Base-by-base conservation (phyloP, 1,284 basidiomycete genomes). In the Apiotrichum porosum region DNA sequence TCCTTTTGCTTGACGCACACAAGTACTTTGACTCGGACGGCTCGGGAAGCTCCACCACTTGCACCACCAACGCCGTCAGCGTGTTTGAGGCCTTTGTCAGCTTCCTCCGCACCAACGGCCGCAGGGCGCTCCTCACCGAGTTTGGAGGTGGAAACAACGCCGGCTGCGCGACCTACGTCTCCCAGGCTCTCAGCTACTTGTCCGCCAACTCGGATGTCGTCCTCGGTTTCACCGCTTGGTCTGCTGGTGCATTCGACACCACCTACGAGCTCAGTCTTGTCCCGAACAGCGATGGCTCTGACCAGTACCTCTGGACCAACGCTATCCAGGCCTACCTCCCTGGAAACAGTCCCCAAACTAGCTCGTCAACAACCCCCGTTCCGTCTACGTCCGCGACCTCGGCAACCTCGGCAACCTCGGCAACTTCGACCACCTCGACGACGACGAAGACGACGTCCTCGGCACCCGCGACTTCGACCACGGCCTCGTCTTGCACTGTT, bases 11-110 rank as follows among this genome's bases (percentile, higher is more conserved):
- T 57, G 81, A 83, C 75, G 79, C 80, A 4, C 80, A 82, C 75
- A 78, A 81, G 66, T 82, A 82, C 66, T 77, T 81, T 51, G 81
- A 82, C 63, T 73, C 71, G 43, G 80, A 82, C 63, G 80, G 80
- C 64, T 78, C 76, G 33, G 81, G 81, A 40, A 81, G 79, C 5
- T 75, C 77, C 59, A 57, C 75, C 12, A 78, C 51, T 75, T 72
- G 70, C 52, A 51, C 77, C 55, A 76, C 73, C 35, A 80, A 65
- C 64, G 80, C 79, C 53, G 73, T 80, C 32, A 66, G 69, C 45
- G 74, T 77, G 9, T 62, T 80, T 47, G 69, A 71, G 33, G 73
- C 72, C 14, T 74, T 82, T 17, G 75, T 77, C 32, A 58, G 56
- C 33, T 82, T 75, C 72, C 70, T 82, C 32, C 60, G 77, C 49